Base-by-base conservation (phyloP, 495 filamentous ascomycete species). In the Pseudevernia furfuracea region DNA sequence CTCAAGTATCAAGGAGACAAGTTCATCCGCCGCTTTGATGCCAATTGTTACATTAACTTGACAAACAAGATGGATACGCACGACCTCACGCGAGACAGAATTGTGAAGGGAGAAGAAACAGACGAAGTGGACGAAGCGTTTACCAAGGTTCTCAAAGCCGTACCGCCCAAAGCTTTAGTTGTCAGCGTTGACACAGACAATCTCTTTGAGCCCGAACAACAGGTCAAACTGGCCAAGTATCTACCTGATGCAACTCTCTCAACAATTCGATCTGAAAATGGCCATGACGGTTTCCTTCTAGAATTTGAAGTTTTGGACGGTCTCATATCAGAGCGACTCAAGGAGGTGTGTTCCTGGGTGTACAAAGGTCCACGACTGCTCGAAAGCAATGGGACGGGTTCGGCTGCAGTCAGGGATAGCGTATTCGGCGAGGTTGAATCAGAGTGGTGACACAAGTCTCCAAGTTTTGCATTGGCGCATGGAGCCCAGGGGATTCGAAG, bases 41-140 rank as follows among this genome's bases (percentile, higher is more conserved):
- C 89, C 66, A 97, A 97, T 72, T 97, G 93, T 77, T 97, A 97
- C 76, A 97, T 97, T 65, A 90, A 92, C 66, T 96, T 97, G 74
- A 97, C 93, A 15, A 89, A 92, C 64, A 97, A 97, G 75, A 84
- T 97, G 23, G 93, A 97, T 71, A 97, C 93, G 3, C 93, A 97
- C 72, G 93, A 97, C 72, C 84, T 97, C 37, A 91, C 89, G 25
- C 52, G 52, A n/a, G 52, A 43, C 39, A 43, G 39, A 43, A 19
- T 43, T 43, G 39, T 19, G 4, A 43, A 15, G 8, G 17, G 39
- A 17, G 39, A 43, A 43, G 39, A 19, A 43, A 43, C 14, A 43
- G 39, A 43, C 39, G 15, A 43, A 43, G 39, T 43, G 19, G 39
- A 43, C 19, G 39, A 43, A 43, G 39, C 39, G 2, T 43, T 43